Evolutionary conservation across 192 early-diverging fungal genomes (phyloP).

Genomic region (Gigaspora rosea): DNA sequence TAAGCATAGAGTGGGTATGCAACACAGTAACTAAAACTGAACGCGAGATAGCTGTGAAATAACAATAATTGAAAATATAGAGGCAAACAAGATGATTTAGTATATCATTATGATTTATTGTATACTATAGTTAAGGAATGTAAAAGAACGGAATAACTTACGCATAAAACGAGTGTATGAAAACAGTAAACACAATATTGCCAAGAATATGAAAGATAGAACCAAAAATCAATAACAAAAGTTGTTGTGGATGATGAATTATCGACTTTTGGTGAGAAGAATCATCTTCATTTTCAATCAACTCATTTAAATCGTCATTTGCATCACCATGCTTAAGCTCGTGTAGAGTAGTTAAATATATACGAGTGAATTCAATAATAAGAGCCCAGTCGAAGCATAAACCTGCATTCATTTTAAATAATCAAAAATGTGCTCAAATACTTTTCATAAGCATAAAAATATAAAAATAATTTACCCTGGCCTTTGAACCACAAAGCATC

Average conservation of each 20-base stretch:
- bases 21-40: background rate
- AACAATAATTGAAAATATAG: background rate
- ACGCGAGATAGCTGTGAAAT: background rate
- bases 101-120: background rate
- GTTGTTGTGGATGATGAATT: conserved; percentile 6
- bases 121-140: background rate
- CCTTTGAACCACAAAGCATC: background rate
- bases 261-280: no score
- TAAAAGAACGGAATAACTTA: background rate
- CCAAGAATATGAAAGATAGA: background rate
- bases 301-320: background rate
- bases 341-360: background rate
- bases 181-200: background rate
- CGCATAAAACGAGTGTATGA: background rate
- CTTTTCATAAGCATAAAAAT: background rate
- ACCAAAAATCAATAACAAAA: background rate
- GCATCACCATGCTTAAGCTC: background rate
- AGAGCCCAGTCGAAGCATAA: no score
- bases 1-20: background rate
- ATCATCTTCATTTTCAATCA: no score
- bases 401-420: background rate
- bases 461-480: background rate
- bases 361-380: conserved; percentile 3
- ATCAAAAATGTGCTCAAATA: background rate
- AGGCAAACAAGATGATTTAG: background rate